phyloP scores from a whole-genome alignment of 306 rosid genomes.

The Cotoneaster glaucophyllus region DNA sequence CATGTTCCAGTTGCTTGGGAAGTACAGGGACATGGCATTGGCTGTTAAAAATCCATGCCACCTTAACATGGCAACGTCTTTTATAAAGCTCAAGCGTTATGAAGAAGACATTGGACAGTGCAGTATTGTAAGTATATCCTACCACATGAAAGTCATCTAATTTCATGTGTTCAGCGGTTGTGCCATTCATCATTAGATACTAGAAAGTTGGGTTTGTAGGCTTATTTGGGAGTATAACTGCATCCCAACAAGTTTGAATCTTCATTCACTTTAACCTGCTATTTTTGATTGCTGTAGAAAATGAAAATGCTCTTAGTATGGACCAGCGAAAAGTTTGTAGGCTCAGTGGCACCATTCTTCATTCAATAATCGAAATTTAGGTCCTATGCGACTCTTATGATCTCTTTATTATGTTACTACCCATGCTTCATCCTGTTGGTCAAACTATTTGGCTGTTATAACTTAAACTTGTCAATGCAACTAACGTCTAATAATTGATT shows the following conservation, averaged over 20 bases:
- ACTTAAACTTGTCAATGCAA: not conserved
- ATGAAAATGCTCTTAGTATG: not conserved
- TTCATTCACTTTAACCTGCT: not conserved
- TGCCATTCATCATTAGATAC: no score
- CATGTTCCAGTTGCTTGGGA: conserved; percentile 95
- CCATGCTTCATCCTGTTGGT: not conserved
- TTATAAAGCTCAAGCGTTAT: conserved; percentile 74
- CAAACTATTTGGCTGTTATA: not conserved
- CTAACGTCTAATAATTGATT: not conserved
- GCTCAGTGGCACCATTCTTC: not conserved
- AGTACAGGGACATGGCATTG: conserved; percentile 81
- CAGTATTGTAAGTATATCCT: conserved; percentile 45
- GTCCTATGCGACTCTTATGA: not conserved
- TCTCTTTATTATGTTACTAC: not conserved
- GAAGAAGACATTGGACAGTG: conserved; percentile 95
- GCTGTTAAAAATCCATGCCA: no score
- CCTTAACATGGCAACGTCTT: no score
- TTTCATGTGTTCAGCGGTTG: not conserved
- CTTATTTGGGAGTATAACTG: not conserved
- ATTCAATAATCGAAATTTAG: not conserved
- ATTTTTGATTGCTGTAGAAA: not conserved
- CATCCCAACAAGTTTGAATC: not conserved
- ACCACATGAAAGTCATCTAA: not conserved
- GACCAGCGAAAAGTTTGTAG: not conserved
- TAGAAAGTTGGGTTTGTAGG: not conserved